Base-by-base conservation (phyloP, 345 rosid genomes). In the Eucalyptus tenuipes region DNA sequence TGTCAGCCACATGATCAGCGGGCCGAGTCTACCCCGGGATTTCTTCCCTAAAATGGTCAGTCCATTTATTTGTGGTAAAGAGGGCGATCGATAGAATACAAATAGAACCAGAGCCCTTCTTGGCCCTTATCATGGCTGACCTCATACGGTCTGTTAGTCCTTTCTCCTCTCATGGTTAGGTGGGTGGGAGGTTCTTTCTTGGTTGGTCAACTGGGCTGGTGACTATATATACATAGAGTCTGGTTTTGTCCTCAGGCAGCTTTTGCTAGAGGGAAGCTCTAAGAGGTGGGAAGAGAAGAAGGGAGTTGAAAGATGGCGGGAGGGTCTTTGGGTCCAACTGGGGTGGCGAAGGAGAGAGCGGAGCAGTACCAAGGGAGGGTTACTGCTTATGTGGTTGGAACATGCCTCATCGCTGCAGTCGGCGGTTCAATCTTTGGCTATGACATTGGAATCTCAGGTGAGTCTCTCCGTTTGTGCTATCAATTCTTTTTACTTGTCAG, bases 401-500 rank as follows among this genome's bases (percentile, higher is more conserved):
- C 98, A 22, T 96, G 98, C 91, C 44, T 95, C 86, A 91, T 94
- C 88, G 99, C 98, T 44, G 98, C 98, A 44, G 90, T 94, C 92
- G 99, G 99, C 48, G 99, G 99, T 86, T 92, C 98, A 37, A 91
- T 97, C 88, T 97, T 97, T 57, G 99, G 99, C 49, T 97, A 97
- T 91, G 99, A 97, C 90, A 93, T 96, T 89, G 99, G 99, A 89
- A 91, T 97, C 89, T 96, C 99, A 92, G 99, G 99, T 95, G 47
- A 20, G 13, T 27, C 31, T 7, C 68, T 85, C 40, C 9, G 17
- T 49, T 59, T 42, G 82, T 75, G 82, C 1, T 20, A 37, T 40
- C 47, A 9, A 75, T 37, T 75, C 47, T 37, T 37, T 75, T 71
- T 10, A 71, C 45, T 71, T 37, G 82, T 18, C 22, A 37, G 82